Conservation (phyloP, 768 basidiomycete genomes). For the Boletus huronensis region DNA sequence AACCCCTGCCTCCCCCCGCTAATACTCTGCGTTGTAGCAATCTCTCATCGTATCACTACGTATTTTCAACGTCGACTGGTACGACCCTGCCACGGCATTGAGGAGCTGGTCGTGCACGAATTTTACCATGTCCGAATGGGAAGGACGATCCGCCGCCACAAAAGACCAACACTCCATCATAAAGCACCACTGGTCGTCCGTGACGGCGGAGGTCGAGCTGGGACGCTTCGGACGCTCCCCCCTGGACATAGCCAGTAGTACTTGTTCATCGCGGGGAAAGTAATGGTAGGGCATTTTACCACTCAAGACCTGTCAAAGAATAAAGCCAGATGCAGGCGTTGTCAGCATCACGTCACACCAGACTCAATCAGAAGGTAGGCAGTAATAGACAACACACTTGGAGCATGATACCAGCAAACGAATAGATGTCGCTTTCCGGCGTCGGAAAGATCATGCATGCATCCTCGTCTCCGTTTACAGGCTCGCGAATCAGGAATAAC, state of each 20-base stretch:
- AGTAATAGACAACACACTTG: constrained; percentile 15
- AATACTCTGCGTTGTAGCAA: background rate
- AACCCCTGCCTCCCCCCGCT: background rate
- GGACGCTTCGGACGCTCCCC: constrained; percentile 15
- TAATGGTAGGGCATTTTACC: constrained; percentile 25
- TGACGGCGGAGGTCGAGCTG: background rate
- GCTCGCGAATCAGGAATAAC: constrained; percentile 24
- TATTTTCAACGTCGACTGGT: background rate
- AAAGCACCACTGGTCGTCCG: constrained; percentile 23
- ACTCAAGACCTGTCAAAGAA: constrained; percentile 16
- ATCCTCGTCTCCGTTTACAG: background rate
- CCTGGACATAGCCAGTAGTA: constrained; percentile 18
- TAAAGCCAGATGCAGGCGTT: too few species aligned
- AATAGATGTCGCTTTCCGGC: constrained; percentile 36
- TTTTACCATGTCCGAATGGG: constrained; percentile 23
- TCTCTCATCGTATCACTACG: background rate
- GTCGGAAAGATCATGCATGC: constrained; percentile 11
- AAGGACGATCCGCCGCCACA: constrained; percentile 31
- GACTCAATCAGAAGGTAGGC: background rate
- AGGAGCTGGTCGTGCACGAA: constrained; percentile 21
- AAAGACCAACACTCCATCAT: constrained; percentile 28
- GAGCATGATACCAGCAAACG: constrained; percentile 28
- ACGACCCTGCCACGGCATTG: background rate
- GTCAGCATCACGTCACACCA: background rate
- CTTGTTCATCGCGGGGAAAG: constrained; percentile 14